These are phyloP conservation scores for Pachysolen tannophilus DNA, from an alignment of 805 yeast species.

Conservation along the genomic window DNA sequence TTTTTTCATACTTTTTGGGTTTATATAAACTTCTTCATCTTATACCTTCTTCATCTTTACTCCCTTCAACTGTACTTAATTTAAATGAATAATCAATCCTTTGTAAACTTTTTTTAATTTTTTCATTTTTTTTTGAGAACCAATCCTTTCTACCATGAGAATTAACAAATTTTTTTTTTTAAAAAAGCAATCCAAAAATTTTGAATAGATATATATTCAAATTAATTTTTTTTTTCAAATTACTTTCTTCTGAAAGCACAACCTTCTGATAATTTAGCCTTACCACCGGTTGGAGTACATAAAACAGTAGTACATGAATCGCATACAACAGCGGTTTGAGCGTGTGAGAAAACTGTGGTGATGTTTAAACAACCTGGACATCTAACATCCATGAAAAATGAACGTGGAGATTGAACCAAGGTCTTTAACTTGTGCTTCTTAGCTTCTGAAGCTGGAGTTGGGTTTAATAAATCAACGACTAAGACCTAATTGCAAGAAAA, in stretches of 20 bases:
- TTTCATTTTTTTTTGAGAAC: too few species aligned
- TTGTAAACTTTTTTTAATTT: too few species aligned
- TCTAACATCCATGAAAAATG: conserved; percentile 99
- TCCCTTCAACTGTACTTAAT: too few species aligned
- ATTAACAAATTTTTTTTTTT: too few species aligned
- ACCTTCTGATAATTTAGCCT: conserved; percentile 99
- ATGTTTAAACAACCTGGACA: conserved; percentile 99
- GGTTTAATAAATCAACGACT: conserved; percentile 98
- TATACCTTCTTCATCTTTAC: too few species aligned
- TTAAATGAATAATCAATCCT: too few species aligned
- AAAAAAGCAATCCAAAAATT: neutral
- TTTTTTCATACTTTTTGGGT: too few species aligned
- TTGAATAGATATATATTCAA: too few species aligned
- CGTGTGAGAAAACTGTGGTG: conserved; percentile 99
- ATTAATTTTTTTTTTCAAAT: too few species aligned
- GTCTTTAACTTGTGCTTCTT: conserved; percentile 96
- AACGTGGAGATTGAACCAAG: conserved; percentile 97
- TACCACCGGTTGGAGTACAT: conserved; percentile 99
- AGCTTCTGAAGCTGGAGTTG: conserved; percentile 94
- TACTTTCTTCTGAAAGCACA: conserved; percentile 99
- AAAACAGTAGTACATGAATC: conserved; percentile 97
- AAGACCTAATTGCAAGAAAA: conserved; percentile 54
- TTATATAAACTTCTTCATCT: too few species aligned
- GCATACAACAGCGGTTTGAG: conserved; percentile 99
- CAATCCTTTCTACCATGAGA: too few species aligned